A percentile compares a stretch with the other conserved stretches of the same genome.
These are phyloP conservation scores for Neurospora tetraspora DNA, from an alignment of 495 filamentous ascomycete genomes.

Conservation along the genomic window DNA sequence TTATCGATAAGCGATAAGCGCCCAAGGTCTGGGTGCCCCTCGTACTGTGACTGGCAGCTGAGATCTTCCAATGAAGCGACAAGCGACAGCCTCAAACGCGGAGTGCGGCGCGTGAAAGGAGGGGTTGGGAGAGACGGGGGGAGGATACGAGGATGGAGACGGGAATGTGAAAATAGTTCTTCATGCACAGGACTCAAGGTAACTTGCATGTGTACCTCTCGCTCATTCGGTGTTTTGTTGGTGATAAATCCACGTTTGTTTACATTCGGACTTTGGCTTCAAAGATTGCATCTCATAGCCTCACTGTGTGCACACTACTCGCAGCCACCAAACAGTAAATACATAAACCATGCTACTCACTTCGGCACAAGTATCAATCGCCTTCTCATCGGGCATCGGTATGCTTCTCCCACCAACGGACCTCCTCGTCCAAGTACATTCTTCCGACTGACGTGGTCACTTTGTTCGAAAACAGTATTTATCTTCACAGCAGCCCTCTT, in stretches of 20 bases:
- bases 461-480: slow-evolving; percentile 24
- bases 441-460: background rate
- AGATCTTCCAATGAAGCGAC: background rate
- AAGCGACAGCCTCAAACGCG: background rate
- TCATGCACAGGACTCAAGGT: no score
- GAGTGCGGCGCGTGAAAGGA: background rate
- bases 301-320: no score
- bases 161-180: background rate
- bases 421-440: background rate
- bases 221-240: background rate
- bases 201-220: background rate
- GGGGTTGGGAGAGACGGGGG: background rate
- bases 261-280: background rate
- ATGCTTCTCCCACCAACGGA: slow-evolving; percentile 11
- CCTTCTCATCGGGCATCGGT: slow-evolving; percentile 40
- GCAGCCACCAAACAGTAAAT: background rate
- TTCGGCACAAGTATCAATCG: slow-evolving; percentile 41
- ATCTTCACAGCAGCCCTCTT: slow-evolving; percentile 42
- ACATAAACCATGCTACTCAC: slow-evolving; percentile 36
- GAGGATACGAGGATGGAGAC: background rate
- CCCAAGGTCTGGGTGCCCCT: background rate
- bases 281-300: no score
- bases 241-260: background rate
- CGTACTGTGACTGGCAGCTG: background rate
- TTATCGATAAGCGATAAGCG: background rate